Evolutionary conservation across 2,329 filamentous ascomycete species (phyloP), one percentile per base, ranked within the genome.

Genomic region (Monascus ruber): DNA sequence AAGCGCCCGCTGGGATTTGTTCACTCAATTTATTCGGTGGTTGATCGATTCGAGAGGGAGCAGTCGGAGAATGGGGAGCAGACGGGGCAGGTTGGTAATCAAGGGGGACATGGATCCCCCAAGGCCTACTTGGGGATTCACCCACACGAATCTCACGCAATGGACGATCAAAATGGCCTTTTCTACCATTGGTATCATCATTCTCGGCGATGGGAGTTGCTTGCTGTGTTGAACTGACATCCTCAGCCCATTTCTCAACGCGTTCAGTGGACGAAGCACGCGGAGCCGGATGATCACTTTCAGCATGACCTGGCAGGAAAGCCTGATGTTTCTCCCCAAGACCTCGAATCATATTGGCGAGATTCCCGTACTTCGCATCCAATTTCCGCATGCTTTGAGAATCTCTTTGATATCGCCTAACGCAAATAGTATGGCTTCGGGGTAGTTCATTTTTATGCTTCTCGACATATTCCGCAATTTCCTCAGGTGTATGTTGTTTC

Each of bases 371-470:
- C 61, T 95, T 96, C 46, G 85, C 85, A 59, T 96, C 89, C 40
- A 96, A 71, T 62, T 93, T 85, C 48, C 79, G 79, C 55, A 94
- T 84, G 54, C 88, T 84, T 46, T 83, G 76, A 51, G 89, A 82
- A 54, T 88, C 89, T 60, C 78, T 82, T 63, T 94, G 85, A 58
- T 94, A 94, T 41, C 88, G 77, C 54, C 84, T 81, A 44, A 96
- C 79, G 60, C 89, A 96, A 34, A 95, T 77, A 58, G 93, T 86
- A 63, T 96, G 89, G 58, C 87, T 95, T 51, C 89, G 78, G 6
- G 89, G 89, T 39, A 96, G 76, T 60, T 94, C 84, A 63, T 96
- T 88, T 61, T 95, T 95, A 67, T 95, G 88, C 38, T 81, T 87
- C 60, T 95, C 85, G 54, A 96, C 86, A 60, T 94, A 96, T 54